These are phyloP conservation scores for Fusarium hainanense DNA, from an alignment of 2,329 filamentous ascomycete genomes.

Conservation along the genomic window DNA sequence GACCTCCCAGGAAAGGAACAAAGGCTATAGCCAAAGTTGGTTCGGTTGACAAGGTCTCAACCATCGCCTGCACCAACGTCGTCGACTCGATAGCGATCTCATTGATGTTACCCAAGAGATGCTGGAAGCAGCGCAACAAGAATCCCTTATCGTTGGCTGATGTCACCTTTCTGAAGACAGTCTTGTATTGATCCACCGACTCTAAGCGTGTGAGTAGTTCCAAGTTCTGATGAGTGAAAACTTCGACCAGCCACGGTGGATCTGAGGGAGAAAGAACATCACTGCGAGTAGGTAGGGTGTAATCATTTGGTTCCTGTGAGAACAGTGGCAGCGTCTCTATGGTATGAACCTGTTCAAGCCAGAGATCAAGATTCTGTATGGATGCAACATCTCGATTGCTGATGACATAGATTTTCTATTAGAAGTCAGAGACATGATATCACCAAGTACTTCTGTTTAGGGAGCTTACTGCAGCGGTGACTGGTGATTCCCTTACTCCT, in stretches of 20 bases:
- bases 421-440: too few relatives aligned
- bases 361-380: not conserved
- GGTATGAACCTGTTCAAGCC: not conserved
- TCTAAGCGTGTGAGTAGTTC: not conserved
- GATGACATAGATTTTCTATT: constrained; percentile 1
- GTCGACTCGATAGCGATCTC: fast-evolving
- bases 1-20: not conserved
- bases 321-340: not conserved
- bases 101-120: not conserved
- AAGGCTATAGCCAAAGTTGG: not conserved
- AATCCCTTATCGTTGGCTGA: not conserved
- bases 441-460: too few relatives aligned
- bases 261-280: not conserved
- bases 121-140: not conserved
- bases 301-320: not conserved
- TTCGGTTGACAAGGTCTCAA: not conserved
- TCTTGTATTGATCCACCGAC: not conserved
- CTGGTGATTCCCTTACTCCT: not conserved
- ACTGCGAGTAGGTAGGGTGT: not conserved
- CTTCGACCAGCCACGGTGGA: not conserved
- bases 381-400: constrained; percentile 7
- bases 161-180: not conserved
- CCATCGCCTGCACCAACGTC: not conserved
- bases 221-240: not conserved
- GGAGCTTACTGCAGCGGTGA: not conserved